A percentile compares a stretch with the other conserved stretches of the same genome.
These are phyloP conservation scores for Leishmania tarentolae DNA, from an alignment of 208 protist genomes.

Conservation along the genomic window DNA sequence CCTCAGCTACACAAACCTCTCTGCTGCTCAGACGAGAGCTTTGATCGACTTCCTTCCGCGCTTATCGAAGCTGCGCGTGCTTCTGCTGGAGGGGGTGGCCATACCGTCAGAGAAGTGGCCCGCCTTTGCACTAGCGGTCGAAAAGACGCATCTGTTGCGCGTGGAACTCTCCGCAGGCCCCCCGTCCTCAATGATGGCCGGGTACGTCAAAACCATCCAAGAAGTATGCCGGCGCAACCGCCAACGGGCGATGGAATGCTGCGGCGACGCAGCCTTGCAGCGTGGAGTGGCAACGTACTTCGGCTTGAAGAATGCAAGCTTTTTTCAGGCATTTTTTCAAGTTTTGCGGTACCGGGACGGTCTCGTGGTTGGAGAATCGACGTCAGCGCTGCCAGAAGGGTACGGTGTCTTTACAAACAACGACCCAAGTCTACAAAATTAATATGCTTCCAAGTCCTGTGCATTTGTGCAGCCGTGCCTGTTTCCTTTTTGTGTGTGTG, in stretches of 20 bases:
- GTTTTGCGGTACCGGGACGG: constrained; percentile 1
- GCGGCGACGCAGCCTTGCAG: background rate
- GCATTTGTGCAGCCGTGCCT: background rate
- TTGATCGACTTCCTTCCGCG: constrained; percentile 69
- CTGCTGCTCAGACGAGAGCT: constrained; percentile 42
- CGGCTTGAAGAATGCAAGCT: constrained; percentile 33
- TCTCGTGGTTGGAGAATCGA: background rate
- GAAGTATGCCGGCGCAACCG: constrained; percentile 27
- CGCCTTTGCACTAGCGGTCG: constrained; percentile 49
- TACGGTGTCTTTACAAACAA: constrained; percentile 72
- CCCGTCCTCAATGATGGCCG: constrained; percentile 28
- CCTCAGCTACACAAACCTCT: constrained; percentile 66
- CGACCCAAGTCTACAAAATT: constrained; percentile 52
- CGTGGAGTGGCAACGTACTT: constrained; percentile 3
- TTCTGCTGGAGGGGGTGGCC: constrained; percentile 67
- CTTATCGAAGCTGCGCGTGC: constrained; percentile 47
- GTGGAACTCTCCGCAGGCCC: constrained; percentile 47
- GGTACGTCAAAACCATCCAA: constrained; percentile 26
- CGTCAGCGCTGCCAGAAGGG: constrained; percentile 41
- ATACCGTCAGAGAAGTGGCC: constrained; percentile 48
- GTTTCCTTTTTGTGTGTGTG: background rate
- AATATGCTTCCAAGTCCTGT: background rate
- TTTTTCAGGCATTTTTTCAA: constrained; percentile 46
- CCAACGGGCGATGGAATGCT: background rate
- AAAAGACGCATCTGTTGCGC: constrained; percentile 41